phyloP scores from a whole-genome alignment of 257 asterid species.

The Solanum ossicruentum region DNA sequence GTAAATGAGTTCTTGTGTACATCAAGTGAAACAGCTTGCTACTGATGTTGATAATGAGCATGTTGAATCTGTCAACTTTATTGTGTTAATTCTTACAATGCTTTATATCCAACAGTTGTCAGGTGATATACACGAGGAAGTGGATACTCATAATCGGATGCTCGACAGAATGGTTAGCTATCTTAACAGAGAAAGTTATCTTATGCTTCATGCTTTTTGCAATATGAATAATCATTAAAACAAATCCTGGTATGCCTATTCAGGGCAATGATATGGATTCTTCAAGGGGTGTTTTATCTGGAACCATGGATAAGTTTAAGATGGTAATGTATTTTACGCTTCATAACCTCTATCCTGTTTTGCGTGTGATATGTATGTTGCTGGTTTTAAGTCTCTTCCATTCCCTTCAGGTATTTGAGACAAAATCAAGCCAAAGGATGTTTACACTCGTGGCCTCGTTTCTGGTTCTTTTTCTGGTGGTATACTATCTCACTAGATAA shows the following conservation, averaged over 20 bases:
- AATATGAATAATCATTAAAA: background rate
- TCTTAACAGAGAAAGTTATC: background rate
- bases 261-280: conserved; percentile 96
- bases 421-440: conserved; percentile 86
- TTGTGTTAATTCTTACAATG: background rate
- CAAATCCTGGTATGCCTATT: background rate
- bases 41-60: background rate
- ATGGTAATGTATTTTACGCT: conserved; percentile 34
- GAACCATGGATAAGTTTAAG: conserved; percentile 95
- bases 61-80: background rate
- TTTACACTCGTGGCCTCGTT: conserved; percentile 74
- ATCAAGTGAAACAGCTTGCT: background rate
- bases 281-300: conserved; percentile 82
- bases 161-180: conserved; percentile 83
- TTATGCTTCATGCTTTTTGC: background rate
- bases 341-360: background rate
- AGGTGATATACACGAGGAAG: conserved; percentile 93
- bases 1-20: background rate
- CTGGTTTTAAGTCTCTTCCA: background rate
- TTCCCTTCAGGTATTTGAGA: conserved; percentile 65
- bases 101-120: conserved; percentile 37
- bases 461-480: conserved; percentile 62
- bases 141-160: conserved; percentile 66
- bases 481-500: conserved; percentile 80
- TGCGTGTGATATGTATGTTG: background rate